These are phyloP conservation scores for Aspergillus sp. DNA, from an alignment of 2,329 filamentous ascomycete species.

Conservation along the genomic window DNA sequence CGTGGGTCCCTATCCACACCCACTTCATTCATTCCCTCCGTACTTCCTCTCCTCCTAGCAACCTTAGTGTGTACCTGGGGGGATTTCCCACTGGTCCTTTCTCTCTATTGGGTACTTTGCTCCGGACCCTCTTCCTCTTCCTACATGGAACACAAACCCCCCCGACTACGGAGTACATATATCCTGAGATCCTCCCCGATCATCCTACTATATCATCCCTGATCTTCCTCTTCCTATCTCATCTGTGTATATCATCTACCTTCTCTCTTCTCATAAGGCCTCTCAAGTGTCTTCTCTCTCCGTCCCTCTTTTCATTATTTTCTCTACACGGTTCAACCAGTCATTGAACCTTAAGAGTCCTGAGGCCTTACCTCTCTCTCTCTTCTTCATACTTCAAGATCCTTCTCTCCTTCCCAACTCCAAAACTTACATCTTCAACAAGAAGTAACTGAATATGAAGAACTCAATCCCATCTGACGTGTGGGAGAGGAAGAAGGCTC, in stretches of 20 bases:
- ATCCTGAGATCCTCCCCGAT: constrained; percentile 14
- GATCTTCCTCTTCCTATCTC: neutral
- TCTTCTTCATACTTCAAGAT: neutral
- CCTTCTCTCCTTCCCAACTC: neutral
- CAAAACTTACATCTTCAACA: neutral
- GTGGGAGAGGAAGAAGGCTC: constrained; percentile 46
- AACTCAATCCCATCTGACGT: constrained; percentile 46
- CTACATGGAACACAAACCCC: neutral
- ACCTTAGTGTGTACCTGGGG: neutral
- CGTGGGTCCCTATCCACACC: neutral
- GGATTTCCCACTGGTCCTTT: constrained; percentile 1
- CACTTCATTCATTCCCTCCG: neutral
- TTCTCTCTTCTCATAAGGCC: neutral
- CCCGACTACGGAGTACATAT: constrained; percentile 12
- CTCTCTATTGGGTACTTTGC: constrained; percentile 5
- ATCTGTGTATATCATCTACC: neutral
- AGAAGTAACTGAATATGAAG: constrained; percentile 36
- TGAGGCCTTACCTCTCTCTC: neutral
- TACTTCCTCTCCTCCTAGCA: constrained; percentile 2
- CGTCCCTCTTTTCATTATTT: no score
- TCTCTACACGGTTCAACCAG: neutral
- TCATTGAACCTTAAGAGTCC: neutral
- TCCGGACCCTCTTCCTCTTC: constrained; percentile 3
- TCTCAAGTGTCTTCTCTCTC: neutral
- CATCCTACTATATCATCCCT: constrained; percentile 8